Conservation (phyloP, 2,329 filamentous ascomycete genomes). For the Dactylellina leptospora region DNA sequence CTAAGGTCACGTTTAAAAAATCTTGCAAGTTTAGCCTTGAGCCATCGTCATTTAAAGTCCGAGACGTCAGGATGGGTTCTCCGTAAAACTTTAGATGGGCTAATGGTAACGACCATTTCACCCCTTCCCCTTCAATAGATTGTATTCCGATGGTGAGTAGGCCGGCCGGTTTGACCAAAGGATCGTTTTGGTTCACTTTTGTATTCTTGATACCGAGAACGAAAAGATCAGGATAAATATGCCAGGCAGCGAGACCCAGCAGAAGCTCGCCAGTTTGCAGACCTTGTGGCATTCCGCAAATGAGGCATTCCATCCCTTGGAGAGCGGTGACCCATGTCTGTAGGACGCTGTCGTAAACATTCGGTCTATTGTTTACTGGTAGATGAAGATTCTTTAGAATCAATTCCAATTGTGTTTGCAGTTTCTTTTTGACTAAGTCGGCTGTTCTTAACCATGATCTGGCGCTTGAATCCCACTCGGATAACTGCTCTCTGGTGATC, state of each 20-base stretch:
- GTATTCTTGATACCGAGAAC: constrained; percentile 11
- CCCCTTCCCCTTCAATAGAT: background rate
- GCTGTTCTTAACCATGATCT: constrained; percentile 59
- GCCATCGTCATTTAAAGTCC: constrained; percentile 4
- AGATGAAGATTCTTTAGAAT: constrained; percentile 56
- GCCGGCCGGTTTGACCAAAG: constrained; percentile 5
- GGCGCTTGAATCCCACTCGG: constrained; percentile 59
- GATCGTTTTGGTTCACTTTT: constrained; percentile 19
- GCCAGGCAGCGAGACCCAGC: constrained; percentile 56
- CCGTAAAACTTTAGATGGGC: constrained; percentile 34
- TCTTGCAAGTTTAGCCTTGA: constrained; percentile 24
- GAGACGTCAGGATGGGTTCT: constrained; percentile 1
- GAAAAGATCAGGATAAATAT: constrained; percentile 56
- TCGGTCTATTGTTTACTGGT: constrained; percentile 49
- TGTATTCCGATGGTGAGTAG: constrained; percentile 23
- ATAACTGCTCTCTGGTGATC: constrained; percentile 56
- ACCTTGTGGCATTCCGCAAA: constrained; percentile 55
- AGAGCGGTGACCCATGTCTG: constrained; percentile 56
- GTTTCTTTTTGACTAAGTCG: constrained; percentile 54
- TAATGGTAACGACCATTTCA: constrained; percentile 37
- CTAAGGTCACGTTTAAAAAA: constrained; percentile 7
- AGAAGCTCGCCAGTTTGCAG: constrained; percentile 37
- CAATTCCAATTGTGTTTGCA: constrained; percentile 56
- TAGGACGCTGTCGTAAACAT: constrained; percentile 55
- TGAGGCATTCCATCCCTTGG: constrained; percentile 53